phyloP scores from a whole-genome alignment of 1,284 basidiomycete genomes.

The Malassezia slooffiae region DNA sequence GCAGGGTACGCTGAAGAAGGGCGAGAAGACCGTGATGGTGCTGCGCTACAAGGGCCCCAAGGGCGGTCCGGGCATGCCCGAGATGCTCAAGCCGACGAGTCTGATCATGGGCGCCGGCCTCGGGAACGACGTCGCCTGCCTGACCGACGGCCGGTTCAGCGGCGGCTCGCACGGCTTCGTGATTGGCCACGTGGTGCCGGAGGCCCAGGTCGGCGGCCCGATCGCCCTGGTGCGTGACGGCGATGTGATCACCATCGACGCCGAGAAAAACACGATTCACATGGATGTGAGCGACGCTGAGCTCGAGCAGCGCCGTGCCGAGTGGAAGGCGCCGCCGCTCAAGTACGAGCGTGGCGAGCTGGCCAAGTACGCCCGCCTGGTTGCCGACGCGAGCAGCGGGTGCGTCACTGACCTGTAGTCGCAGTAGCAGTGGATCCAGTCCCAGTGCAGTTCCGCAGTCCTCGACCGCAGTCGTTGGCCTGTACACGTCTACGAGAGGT shows the following conservation, averaged over 20 bases:
- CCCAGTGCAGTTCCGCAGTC: too few relatives aligned
- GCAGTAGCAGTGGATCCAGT: too few relatives aligned
- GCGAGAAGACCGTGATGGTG: conserved; percentile 45
- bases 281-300: conserved; percentile 61
- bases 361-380: conserved; percentile 41
- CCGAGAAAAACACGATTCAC: conserved; percentile 66
- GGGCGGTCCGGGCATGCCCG: conserved; percentile 79
- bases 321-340: conserved; percentile 70
- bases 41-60: conserved; percentile 45
- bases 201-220: conserved; percentile 77
- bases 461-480: too few relatives aligned
- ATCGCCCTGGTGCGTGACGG: conserved; percentile 81
- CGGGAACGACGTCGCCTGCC: conserved; percentile 74
- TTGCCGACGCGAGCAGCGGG: conserved; percentile 66
- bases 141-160: conserved; percentile 93
- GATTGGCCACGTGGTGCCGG: conserved; percentile 85
- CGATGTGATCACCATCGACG: conserved; percentile 69
- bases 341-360: conserved; percentile 63
- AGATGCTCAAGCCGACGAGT: conserved; percentile 65
- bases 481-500: conserved; percentile 20
- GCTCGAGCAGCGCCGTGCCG: conserved; percentile 57
- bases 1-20: conserved; percentile 36
- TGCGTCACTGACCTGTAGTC: conserved; percentile 69
- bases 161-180: conserved; percentile 64
- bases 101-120: conserved; percentile 66